A percentile compares a stretch with the other conserved stretches of the same genome.
Evolutionary conservation across 2,329 filamentous ascomycete genomes (phyloP).

Genomic region (Fusarium succisae): DNA sequence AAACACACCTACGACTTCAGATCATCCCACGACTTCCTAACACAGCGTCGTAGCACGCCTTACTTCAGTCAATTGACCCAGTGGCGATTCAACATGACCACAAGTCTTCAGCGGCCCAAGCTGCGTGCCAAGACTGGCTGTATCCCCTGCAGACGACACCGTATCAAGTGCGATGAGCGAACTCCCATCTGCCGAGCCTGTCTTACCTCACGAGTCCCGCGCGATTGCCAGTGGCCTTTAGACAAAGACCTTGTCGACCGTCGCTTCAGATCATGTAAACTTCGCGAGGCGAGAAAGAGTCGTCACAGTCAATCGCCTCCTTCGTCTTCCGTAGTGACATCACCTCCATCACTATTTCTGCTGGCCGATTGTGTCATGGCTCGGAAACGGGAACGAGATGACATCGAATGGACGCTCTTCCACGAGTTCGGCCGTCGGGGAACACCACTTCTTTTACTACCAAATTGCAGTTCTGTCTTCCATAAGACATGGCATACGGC

Average conservation of each 20-base stretch:
- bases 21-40: not conserved
- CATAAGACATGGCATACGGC: not conserved
- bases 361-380: not conserved
- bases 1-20: not conserved
- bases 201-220: not conserved
- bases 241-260: not conserved
- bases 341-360: not conserved
- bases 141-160: not conserved
- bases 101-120: not conserved
- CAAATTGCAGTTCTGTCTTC: not conserved
- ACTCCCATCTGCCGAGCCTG: not conserved
- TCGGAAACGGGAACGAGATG: not conserved
- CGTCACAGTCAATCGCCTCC: not conserved
- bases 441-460: not conserved
- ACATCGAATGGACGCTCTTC: not conserved
- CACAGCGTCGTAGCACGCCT: fast-evolving
- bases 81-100: not conserved
- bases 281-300: not conserved
- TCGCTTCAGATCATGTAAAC: not conserved
- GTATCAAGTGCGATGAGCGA: not conserved
- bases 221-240: not conserved
- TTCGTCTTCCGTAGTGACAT: too few species aligned
- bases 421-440: not conserved
- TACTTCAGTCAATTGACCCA: not conserved
- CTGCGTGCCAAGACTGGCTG: not conserved